These are phyloP conservation scores for Sesbania bispinosa DNA, from an alignment of 306 rosid species.

Conservation along the genomic window DNA sequence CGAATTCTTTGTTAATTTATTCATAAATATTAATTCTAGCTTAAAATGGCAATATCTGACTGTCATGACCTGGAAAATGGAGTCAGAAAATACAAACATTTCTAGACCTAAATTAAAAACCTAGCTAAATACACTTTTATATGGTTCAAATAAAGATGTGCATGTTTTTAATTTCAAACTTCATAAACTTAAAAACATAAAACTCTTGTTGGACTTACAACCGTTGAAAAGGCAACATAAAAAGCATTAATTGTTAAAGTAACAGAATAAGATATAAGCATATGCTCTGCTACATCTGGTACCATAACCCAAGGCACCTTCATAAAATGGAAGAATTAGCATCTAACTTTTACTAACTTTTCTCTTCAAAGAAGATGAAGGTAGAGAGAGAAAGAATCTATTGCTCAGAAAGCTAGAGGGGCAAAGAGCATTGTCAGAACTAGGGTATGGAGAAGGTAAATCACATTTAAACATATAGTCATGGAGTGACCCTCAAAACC, in stretches of 20 bases:
- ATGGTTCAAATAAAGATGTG: background rate
- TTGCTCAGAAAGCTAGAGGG: background rate
- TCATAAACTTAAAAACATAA: background rate
- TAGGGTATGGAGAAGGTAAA: background rate
- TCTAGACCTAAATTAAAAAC: background rate
- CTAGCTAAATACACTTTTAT: background rate
- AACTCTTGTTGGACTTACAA: background rate
- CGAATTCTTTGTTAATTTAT: background rate
- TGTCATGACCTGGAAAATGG: background rate
- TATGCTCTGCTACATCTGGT: conserved; percentile 26
- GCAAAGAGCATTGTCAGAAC: background rate
- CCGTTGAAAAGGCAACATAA: conserved; percentile 3
- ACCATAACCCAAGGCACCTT: conserved; percentile 10
- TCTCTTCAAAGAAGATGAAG: conserved; percentile 13
- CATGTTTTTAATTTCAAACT: background rate
- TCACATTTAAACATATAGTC: background rate
- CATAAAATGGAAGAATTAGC: conserved; percentile 35
- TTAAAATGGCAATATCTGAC: background rate
- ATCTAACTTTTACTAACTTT: conserved; percentile 32
- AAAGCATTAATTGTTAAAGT: background rate
- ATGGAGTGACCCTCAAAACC: background rate
- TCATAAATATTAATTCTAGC: background rate
- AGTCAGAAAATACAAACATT: background rate
- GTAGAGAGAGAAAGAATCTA: conserved; percentile 24
- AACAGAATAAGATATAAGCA: conserved; percentile 30